Base-by-base conservation (phyloP, 371 early-diverging fungal species). In the Mortierella sp. region DNA sequence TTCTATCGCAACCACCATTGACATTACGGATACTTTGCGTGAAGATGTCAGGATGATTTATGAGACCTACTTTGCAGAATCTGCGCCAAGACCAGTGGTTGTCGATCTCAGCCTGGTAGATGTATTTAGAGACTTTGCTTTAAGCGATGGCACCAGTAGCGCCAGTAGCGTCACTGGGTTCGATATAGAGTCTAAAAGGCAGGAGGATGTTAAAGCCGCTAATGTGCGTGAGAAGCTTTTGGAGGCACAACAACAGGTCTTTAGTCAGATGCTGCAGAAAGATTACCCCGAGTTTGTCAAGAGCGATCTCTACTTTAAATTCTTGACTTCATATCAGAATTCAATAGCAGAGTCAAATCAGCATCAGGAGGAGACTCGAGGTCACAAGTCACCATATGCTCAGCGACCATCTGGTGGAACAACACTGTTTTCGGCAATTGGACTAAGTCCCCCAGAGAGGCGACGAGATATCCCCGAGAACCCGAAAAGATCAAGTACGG, bases 231-330 rank as follows among this genome's bases (percentile, higher is more conserved):
- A 69, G 40, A 61, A 63, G 11, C 58, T 90, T 2, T 43, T 83
- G 33, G 58, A 65, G 2, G 91, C 88, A 41, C 90, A 90, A 68
- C 62, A 52, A 5, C 89, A 93, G 33, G 86, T 94, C 1, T 93
- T 90, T 74, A 72, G 84, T 63, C 87, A 90, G 65, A 90, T 95
- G 84, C 87, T 91, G 65, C 78, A 72, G 41, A 85, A 87, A 7
- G 89, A 92, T 57, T 93, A 88, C 68, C 90, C 90, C 3, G 80
- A 85, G 53, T 94, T 95, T 70, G 83, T 88, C 70, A 80, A 87
- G 21, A 92, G 89, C 43, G 89, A 91, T 58, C 77, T 94, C 2
- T 94, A 93, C 69, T 89, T 90, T 77, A 87, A 92, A 53, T 90
- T 92, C 48, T 28, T 79, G 68, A 67, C 80, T 10, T 59, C 64